A percentile compares a stretch with the other conserved stretches of the same genome.
Conservation (phyloP, 2,329 filamentous ascomycete genomes). For the Hymenoscyphus linearis region DNA sequence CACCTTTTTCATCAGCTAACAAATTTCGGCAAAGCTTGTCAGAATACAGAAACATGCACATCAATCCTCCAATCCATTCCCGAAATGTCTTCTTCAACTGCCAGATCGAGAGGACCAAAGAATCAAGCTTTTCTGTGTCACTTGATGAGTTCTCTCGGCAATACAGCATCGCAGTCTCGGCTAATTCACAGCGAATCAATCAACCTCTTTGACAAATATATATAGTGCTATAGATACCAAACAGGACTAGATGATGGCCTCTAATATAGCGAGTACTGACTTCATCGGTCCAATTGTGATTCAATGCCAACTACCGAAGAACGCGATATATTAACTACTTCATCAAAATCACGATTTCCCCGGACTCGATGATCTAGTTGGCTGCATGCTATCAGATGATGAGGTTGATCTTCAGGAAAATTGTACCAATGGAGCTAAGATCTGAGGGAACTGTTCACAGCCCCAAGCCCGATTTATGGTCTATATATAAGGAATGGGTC, state of each 20-base stretch:
- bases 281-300: neutral
- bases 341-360: constrained; percentile 5
- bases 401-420: neutral
- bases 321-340: constrained; percentile 3
- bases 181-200: constrained; percentile 4
- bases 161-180: neutral
- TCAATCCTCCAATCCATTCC: neutral
- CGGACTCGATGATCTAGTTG: constrained; percentile 2
- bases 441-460: neutral
- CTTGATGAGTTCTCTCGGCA: constrained; percentile 4
- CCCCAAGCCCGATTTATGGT: neutral
- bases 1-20: neutral
- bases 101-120: neutral
- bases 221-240: neutral
- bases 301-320: constrained; percentile 5
- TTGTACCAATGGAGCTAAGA: neutral
- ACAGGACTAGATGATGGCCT: neutral
- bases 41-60: neutral
- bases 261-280: constrained; percentile 1
- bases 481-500: constrained; percentile 3
- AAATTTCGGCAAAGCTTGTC: neutral
- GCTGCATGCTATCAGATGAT: constrained; percentile 6
- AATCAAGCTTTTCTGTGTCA: constrained; percentile 2
- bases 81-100: neutral
- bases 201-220: constrained; percentile 2